Percentiles rank a stretch among this genome's conserved stretches.
Evolutionary conservation across 176 grass and related monocot genomes (phyloP).

Genomic region (Raddia distichophylla): DNA sequence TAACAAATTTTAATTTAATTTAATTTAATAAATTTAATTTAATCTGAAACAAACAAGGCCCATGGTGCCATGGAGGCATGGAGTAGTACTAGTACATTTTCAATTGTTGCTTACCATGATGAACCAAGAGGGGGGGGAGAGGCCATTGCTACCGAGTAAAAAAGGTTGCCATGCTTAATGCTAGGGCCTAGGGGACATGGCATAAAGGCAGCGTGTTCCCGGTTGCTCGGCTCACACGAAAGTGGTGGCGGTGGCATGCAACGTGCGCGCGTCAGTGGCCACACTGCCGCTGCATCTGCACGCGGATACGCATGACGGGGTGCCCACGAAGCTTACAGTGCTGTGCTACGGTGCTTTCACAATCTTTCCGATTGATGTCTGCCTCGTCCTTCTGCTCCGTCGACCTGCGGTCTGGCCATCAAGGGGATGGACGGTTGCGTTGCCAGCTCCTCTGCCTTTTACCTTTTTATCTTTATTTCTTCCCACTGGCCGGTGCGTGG

Average conservation of each 20-base stretch:
- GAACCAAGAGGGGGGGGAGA: too few relatives aligned
- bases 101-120: too few relatives aligned
- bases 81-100: too few relatives aligned
- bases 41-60: too few relatives aligned
- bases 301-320: conserved; percentile 40
- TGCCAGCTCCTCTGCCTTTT: neutral
- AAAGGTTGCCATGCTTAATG: too few relatives aligned
- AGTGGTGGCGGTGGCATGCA: conserved; percentile 9
- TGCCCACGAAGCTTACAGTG: conserved; percentile 19
- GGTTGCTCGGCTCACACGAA: neutral
- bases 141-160: too few relatives aligned
- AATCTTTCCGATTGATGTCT: conserved; percentile 21
- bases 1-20: too few relatives aligned
- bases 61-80: too few relatives aligned
- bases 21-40: too few relatives aligned
- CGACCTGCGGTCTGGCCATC: conserved; percentile 13
- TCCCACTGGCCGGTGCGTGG: too few relatives aligned
- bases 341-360: conserved; percentile 43
- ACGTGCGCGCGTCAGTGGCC: conserved; percentile 44
- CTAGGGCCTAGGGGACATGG: neutral
- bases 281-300: neutral
- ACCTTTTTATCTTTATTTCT: neutral
- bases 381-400: conserved; percentile 1
- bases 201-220: conserved; percentile 2
- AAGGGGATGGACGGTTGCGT: conserved; percentile 22